Evolutionary conservation across 2,329 filamentous ascomycete genomes (phyloP), one percentile per base, ranked within the genome.

Genomic region (Colletotrichum spinosum): DNA sequence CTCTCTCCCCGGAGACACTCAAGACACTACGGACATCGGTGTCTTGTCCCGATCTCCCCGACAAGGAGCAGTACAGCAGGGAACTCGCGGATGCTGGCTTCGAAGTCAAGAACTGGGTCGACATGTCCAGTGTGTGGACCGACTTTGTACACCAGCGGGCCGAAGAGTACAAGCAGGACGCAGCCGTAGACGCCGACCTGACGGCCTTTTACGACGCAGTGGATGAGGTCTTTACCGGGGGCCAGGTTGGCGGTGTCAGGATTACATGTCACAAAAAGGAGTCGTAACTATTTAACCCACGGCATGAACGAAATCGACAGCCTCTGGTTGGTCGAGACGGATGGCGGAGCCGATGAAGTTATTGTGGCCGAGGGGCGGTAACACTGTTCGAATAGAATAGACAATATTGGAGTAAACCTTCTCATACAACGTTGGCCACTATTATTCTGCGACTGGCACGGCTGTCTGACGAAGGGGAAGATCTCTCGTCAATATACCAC

Each of bases 71-170:
- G 4, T 71, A 70, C 51, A n/a, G 67, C 0, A 37, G 49, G 5
- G 60, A 69, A 15, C 55, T 71, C 25, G 54, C 68, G 37, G 57
- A 33, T 2, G 69, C 69, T 7, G 69, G 70, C 4, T 69, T 71
- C 15, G 52, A 61, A 11, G 54, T 69, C 2, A 25, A 55, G 9
- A 34, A 49, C 13, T 69, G 69, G 51, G 58, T 66, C 13, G 69
- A 71, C 41, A 57, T 69, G 57, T 67, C 69, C 10, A 37, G n/a
- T 15, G 13, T 53, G 1, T 71, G 70, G 70, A 38, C 68, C 2
- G 61, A 63, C 3, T 70, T 67, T 53, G 70, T 71, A 39, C 69
- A 66, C 37, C 51, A 25, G 2, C 58, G 70, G 6, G 68, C 67
- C 3, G 60, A 17, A 4, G 55, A 60, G 33, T 71, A 68, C 42